Base-by-base conservation (phyloP, 441 rosid species). In the Erysimum cheiri region DNA sequence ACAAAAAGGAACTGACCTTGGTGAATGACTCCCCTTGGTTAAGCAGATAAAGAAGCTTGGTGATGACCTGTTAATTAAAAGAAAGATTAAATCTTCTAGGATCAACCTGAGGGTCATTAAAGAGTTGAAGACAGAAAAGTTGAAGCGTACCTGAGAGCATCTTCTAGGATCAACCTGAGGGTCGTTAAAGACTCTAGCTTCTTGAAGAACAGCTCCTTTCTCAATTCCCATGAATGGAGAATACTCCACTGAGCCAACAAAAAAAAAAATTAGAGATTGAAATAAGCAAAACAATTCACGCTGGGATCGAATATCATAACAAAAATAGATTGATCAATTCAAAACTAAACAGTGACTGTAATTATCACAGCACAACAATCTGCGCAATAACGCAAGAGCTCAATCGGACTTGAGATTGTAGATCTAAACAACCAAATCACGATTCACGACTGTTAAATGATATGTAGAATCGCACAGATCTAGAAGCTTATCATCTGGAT, bases 121-220 rank as follows among this genome's bases (percentile, higher is more conserved):
- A 96, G 71, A 93, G 24, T 22, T 22, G 24, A 22, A 22, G 24
- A 22, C 24, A 22, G 24, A 22, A 22, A 22, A 22, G 24, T 22
- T 22, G 33, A 55, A 78, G 41, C 17, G 52, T 68, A 95, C 99
- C 97, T 96, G 98, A n/a, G 97, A 96, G 86, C 98, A 96, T 85
- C 85, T 85, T 83, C 96, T 78, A 7, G 99, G 87, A 82, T 96
- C 99, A 79, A 96, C 91, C 84, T 96, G 99, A 49, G 99, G 91
- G 17, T 96, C 98, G 76, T 96, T 90, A 77, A 96, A 96, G 71
- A 93, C 96, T 82, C 98, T 87, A 52, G 96, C 97, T 70, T 96
- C 99, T 80, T 96, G 99, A 80, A 96, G 98, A 62, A 93, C 97
- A 1, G 98, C 96, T 40, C 99, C 98, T 82, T 96, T 96, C 90